These are phyloP conservation scores for Rhodotorula mucilaginosa DNA, from an alignment of 1,284 basidiomycete genomes.

Conservation along the genomic window DNA sequence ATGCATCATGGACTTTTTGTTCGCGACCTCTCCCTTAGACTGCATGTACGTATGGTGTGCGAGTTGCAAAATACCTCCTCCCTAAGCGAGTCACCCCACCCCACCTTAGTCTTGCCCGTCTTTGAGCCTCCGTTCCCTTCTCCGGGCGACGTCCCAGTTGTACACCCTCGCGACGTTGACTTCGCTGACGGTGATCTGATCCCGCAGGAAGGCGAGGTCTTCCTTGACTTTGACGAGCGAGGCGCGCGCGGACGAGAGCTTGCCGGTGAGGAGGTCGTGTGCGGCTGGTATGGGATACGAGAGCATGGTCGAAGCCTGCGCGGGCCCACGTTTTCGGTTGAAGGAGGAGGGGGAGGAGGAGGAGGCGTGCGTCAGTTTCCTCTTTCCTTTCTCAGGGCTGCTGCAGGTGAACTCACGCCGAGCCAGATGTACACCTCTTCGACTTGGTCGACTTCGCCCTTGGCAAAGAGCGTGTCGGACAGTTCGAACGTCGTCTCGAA, in stretches of 20 bases:
- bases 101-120: neutral
- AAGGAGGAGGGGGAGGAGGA: no score
- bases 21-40: neutral
- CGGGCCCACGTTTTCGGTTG: neutral
- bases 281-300: conserved; percentile 86
- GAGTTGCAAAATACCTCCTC: neutral
- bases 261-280: conserved; percentile 68
- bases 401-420: conserved; percentile 63
- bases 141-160: conserved; percentile 89
- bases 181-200: conserved; percentile 96
- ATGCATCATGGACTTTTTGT: neutral
- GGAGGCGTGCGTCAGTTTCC: neutral
- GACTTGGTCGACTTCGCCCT: conserved; percentile 80
- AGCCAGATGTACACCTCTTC: conserved; percentile 94
- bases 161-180: conserved; percentile 96
- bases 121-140: conserved; percentile 57
- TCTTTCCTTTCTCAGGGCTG: neutral
- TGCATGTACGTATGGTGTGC: neutral
- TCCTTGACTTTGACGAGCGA: conserved; percentile 70
- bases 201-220: conserved; percentile 88
- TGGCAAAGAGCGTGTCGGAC: conserved; percentile 91
- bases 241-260: conserved; percentile 72
- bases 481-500: conserved; percentile 88
- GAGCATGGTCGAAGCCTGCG: conserved; percentile 94
- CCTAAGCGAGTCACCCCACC: no score